A percentile compares a stretch with the other conserved stretches of the same genome.
Conservation (phyloP, 2,329 filamentous ascomycete species). For the Penicillium sp. region DNA sequence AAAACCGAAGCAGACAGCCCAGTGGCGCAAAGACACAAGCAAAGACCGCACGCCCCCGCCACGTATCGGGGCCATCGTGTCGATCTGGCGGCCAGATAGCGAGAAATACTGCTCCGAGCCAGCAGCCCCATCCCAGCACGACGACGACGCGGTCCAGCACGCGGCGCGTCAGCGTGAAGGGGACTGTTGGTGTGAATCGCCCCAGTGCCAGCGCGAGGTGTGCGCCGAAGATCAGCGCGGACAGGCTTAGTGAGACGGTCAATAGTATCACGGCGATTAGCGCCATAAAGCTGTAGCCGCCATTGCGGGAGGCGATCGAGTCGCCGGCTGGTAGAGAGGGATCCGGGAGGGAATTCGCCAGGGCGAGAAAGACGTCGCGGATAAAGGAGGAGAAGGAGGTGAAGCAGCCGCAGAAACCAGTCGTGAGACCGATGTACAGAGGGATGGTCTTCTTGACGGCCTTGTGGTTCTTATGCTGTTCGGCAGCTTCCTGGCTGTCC, state of each 20-base stretch:
- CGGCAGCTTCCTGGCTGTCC: slow-evolving; percentile 34
- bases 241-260: slow-evolving; percentile 72
- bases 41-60: slow-evolving; percentile 78
- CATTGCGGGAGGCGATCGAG: slow-evolving; percentile 58
- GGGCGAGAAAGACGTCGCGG: slow-evolving; percentile 75
- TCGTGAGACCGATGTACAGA: slow-evolving; percentile 82
- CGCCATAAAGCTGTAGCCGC: slow-evolving; percentile 83
- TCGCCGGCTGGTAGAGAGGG: slow-evolving; percentile 48
- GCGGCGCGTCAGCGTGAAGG: slow-evolving; percentile 60
- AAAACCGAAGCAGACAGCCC: slow-evolving; percentile 77
- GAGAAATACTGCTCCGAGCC: slow-evolving; percentile 77
- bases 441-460: slow-evolving; percentile 83
- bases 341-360: slow-evolving; percentile 72
- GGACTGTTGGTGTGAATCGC: slow-evolving; percentile 62
- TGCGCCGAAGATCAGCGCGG: slow-evolving; percentile 71
- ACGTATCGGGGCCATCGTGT: slow-evolving; percentile 54
- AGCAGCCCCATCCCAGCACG: slow-evolving; percentile 71
- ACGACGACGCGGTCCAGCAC: slow-evolving; percentile 67
- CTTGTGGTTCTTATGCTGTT: slow-evolving; percentile 56
- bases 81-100: slow-evolving; percentile 71
- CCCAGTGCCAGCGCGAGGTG: slow-evolving; percentile 72
- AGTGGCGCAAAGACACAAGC: slow-evolving; percentile 80
- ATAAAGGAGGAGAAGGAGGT: slow-evolving; percentile 90
- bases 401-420: slow-evolving; percentile 86
- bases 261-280: slow-evolving; percentile 73